phyloP scores from a whole-genome alignment of 495 filamentous ascomycete species.

The Annulohypoxylon nitens region DNA sequence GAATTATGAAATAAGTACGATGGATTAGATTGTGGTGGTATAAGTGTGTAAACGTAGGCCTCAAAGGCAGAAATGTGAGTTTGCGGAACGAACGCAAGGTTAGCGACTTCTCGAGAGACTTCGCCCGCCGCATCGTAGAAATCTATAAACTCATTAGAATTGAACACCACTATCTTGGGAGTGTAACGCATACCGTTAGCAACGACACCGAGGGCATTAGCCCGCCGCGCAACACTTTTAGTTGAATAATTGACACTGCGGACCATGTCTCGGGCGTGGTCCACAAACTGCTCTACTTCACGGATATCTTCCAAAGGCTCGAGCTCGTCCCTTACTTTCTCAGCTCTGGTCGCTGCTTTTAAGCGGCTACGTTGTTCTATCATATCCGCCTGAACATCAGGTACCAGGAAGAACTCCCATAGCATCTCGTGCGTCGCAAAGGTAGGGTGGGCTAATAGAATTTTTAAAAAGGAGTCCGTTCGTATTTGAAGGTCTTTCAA shows the following conservation, averaged over 20 bases:
- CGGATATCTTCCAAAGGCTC: slow-evolving; percentile 84
- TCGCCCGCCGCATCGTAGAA: slow-evolving; percentile 75
- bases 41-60: slow-evolving; percentile 75
- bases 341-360: slow-evolving; percentile 84
- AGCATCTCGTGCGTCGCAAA: slow-evolving; percentile 97
- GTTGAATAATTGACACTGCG: slow-evolving; percentile 85
- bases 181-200: slow-evolving; percentile 62
- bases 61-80: slow-evolving; percentile 77
- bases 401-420: slow-evolving; percentile 99
- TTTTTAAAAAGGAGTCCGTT: slow-evolving; percentile 87
- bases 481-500: slow-evolving; percentile 89
- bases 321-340: slow-evolving; percentile 89
- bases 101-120: slow-evolving; percentile 68
- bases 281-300: slow-evolving; percentile 94
- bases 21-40: slow-evolving; percentile 79
- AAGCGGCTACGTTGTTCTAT: slow-evolving; percentile 88
- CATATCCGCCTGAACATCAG: slow-evolving; percentile 89
- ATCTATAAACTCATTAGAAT: slow-evolving; percentile 64
- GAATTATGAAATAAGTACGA: slow-evolving; percentile 77
- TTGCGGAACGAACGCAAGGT: slow-evolving; percentile 74
- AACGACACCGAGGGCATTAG: slow-evolving; percentile 69
- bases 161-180: slow-evolving; percentile 44
- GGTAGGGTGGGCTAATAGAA: slow-evolving; percentile 88
- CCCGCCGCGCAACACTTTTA: slow-evolving; percentile 79
- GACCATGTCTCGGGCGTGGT: slow-evolving; percentile 88